Base-by-base conservation (phyloP, 2,329 filamentous ascomycete genomes). In the Scedosporium minutisporum region DNA sequence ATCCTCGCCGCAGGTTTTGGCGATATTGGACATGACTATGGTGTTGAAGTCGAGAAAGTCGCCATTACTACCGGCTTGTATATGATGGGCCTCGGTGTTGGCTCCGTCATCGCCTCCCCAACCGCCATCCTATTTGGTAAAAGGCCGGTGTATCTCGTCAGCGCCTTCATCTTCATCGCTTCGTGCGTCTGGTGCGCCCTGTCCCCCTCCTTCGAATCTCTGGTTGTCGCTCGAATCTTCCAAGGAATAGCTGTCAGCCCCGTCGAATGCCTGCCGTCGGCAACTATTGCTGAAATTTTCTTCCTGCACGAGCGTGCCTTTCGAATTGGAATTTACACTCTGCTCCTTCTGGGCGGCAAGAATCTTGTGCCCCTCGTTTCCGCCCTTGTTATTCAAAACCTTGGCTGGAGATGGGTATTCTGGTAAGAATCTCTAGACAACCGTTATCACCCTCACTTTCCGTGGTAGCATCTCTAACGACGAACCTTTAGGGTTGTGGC, bases 201-300 rank as follows among this genome's bases (percentile, higher is more conserved):
- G n/a, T 93, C 92, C 2, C 90, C 89, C 0, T 91, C 80, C 68
- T 97, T 93, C 71, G 74, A 82, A 1, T 96, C 91, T 9, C 80
- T 97, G 44, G 79, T 96, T 5, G 73, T 92, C 7, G 93, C 91
- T 27, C 84, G 93, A 62, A 86, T 97, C 58, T 88, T 97, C 65
- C 91, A 96, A 73, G 95, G 93, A 3, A 80, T 97, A 9, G 88
- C 92, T 0, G 87, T 97, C 58, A 95, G 90, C 66, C 91, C 92
- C 0, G 91, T 96, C 7, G 93, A 97, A 73, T 96, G 92, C 70
- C 81, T 97, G 33, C 93, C 93, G 0, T 96, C 91, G 4, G 93
- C 93, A 16, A 96, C 92, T 0, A 93, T 97, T 69, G 92, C 93
- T 3, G 93, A 97, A 74, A 97, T 97, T 64, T 97, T 93, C 78